Evolutionary conservation across 1,284 basidiomycete genomes (phyloP), one percentile per base, ranked within the genome.

Genomic region (Cutaneotrichosporon cavernicola): DNA sequence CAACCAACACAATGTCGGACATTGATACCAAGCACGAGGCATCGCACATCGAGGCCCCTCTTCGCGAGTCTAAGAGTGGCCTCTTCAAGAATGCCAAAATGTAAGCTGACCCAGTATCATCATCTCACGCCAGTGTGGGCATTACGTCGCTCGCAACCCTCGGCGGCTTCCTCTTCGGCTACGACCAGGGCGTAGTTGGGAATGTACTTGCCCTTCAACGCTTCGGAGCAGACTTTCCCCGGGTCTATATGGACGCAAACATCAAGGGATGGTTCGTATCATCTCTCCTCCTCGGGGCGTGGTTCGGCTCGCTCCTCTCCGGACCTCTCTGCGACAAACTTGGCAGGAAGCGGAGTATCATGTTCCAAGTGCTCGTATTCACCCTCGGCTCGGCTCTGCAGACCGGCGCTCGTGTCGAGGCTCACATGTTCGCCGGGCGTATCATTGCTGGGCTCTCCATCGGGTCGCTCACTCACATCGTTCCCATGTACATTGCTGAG

Each of bases 321-420:
- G 73, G 69, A 13, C 72, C 69, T 21, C 62, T 73, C 58, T 67
- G 64, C 36, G 68, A 71, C 65, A 53, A 56, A 11, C 56, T 70
- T 26, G 71, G 69, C n/a, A 53, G 69, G 26, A 34, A 56, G 57
- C 16, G 67, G 47, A 47, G 63, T 21, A 70, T 71, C 56, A 74
- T 75, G 70, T 61, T 56, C 40, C 63, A 65, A 21, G 61, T 66
- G 50, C 55, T 80, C 56, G 60, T 80, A 55, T 82, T 80, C 73
- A 83, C 86, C 22, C 69, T 86, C 32, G 86, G 86, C 5, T 85
- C 86, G 11, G 81, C 81, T 1, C 68, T 81, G 21, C 72, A 76
- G 63, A 70, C 70, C 11, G 75, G 65, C 34, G 73, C 85, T 0
- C 76, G 78, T 59, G 85, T 83, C 67, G 82, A 85, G 72, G 82